Conservation (phyloP, 306 rosid genomes). For the Dalbergia cultrata region DNA sequence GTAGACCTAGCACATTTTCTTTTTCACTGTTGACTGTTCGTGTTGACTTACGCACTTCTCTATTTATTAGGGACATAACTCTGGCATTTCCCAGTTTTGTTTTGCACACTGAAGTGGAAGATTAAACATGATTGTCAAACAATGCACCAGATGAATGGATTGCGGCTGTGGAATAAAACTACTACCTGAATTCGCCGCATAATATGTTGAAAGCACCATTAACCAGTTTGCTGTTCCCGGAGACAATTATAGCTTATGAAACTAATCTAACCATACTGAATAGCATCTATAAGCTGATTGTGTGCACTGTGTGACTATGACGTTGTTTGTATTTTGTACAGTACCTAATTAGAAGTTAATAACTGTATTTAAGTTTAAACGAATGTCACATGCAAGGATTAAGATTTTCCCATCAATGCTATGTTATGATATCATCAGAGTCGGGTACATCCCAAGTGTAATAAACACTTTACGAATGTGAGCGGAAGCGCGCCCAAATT, state of each 20-base stretch:
- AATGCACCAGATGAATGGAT: background rate
- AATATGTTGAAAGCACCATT: constrained; percentile 18
- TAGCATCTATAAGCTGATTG: background rate
- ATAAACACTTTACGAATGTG: too few relatives aligned
- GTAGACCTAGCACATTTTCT: background rate
- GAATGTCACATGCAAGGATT: background rate
- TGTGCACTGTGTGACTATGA: background rate
- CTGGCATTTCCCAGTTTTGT: constrained; percentile 83
- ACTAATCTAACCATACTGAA: background rate
- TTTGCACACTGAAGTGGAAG: constrained; percentile 56
- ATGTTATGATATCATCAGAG: too few relatives aligned
- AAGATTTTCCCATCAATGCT: background rate
- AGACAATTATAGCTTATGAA: background rate
- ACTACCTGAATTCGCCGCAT: background rate
- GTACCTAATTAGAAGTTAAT: background rate
- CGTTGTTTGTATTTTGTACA: background rate
- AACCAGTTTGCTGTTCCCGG: background rate
- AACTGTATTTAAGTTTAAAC: background rate
- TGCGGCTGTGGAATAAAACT: constrained; percentile 9
- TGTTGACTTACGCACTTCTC: constrained; percentile 5
- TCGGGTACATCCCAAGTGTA: too few relatives aligned
- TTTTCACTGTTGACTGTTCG: background rate
- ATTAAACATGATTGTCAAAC: constrained; percentile 38
- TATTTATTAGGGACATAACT: constrained; percentile 72
- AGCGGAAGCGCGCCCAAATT: too few relatives aligned